Base-by-base conservation (phyloP, 1,284 basidiomycete species). In the Fistulinella staudtii region DNA sequence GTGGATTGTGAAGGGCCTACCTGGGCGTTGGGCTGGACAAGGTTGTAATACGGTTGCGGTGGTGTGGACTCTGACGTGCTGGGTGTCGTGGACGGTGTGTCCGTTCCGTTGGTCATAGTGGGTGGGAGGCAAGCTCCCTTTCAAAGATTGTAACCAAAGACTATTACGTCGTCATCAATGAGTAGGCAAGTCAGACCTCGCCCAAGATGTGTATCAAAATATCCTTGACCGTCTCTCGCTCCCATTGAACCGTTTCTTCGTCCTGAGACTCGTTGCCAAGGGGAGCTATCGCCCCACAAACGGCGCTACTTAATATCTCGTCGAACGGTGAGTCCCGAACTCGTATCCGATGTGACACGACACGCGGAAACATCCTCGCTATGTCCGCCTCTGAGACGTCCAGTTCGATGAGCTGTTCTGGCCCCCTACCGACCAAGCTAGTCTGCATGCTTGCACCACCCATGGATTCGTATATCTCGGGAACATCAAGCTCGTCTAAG, bases 351-450 rank as follows among this genome's bases (percentile, higher is more conserved):
- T 89, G 85, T 7, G 80, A 80, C 23, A 89, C 73, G 0, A 82
- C 77, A 24, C 84, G 68, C 25, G 83, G 82, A 51, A 84, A 75
- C 18, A 86, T 76, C 46, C 80, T 72, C 43, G 80, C 82, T 50
- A 86, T 70, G 53, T 88, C 82, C 47, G 80, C 80, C 57, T 86
- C 82, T 8, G 80, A 79, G 3, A 85, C 76, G 47, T 85, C 81
- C 53, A 84, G 61, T 36, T 72, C 63, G 29, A 58, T 31, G 27
- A 13, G 49, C 46, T 39, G 46, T 25, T 64, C 61, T 3, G n/a
- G n/a, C n/a, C 30, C 36, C 15, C 41, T 36, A 38, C 45, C 36
- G 10, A 28, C 39, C 11, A 38, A 9, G 31, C 41, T 45, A 18
- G 39, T 51, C n/a, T 43, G 47, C 11, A 45, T 15, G 20, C 36